Percentiles rank a stretch among this genome's conserved stretches.
Evolutionary conservation across 352 stramenopile species (phyloP).

Genomic region (Globisporangium takayamanum): DNA sequence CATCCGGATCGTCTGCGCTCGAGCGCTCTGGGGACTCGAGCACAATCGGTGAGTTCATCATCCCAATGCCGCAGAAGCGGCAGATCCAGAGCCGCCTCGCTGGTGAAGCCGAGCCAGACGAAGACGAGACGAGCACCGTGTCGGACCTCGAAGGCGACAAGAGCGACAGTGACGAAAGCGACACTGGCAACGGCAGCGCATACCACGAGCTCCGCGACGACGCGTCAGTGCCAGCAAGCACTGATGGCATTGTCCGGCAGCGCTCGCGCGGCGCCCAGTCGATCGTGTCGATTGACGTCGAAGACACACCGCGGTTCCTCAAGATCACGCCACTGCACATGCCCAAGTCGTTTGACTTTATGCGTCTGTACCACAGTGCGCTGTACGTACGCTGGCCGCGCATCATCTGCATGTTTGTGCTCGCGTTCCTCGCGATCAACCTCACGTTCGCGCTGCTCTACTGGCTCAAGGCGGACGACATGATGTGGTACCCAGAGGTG

Average conservation of each 20-base stretch:
- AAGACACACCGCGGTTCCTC: constrained; percentile 75
- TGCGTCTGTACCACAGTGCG: constrained; percentile 72
- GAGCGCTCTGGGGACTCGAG: constrained; percentile 7
- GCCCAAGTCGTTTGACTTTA: constrained; percentile 76
- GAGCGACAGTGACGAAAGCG: neutral
- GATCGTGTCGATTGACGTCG: constrained; percentile 59
- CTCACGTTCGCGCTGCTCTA: constrained; percentile 56
- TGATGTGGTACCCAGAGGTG: constrained; percentile 45
- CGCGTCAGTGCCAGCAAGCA: neutral
- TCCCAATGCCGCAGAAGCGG: constrained; percentile 28
- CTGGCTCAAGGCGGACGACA: constrained; percentile 31
- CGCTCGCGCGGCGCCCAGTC: constrained; percentile 16
- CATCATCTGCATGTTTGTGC: constrained; percentile 67
- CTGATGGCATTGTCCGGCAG: neutral
- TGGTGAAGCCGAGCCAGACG: constrained; percentile 19
- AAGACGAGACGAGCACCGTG: constrained; percentile 20
- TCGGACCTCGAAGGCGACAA: constrained; percentile 10
- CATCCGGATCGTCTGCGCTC: neutral
- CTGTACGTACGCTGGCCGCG: constrained; percentile 64
- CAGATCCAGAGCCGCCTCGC: constrained; percentile 41
- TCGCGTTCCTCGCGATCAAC: constrained; percentile 65
- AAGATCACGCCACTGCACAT: constrained; percentile 68
- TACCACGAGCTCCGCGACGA: constrained; percentile 14
- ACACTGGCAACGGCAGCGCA: constrained; percentile 12
- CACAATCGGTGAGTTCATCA: constrained; percentile 9